Base-by-base conservation (phyloP, 75 land plant species). In the Ceratopteris richardii region DNA sequence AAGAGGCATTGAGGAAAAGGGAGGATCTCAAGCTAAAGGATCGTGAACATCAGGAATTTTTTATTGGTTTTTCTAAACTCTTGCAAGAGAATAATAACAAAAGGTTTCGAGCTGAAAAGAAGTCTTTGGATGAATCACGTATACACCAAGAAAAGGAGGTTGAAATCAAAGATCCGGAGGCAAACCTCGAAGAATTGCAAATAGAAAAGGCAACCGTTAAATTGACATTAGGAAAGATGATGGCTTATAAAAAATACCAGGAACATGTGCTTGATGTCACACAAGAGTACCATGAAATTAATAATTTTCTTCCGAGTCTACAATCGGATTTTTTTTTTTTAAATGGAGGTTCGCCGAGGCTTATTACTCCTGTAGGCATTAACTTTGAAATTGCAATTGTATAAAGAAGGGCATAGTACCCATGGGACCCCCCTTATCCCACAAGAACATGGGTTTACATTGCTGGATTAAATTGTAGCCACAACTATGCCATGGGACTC, bases 51-150 rank as follows among this genome's bases (percentile, higher is more conserved):
- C 76, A 73, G 42, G 76, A 73, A 12, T 73, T 70, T 17, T 44
- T 73, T 0, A 66, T 73, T 73, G 60, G 76, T 0, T 73, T 66
- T 28, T 73, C 76, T 22, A 73, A 56, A 43, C 66, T 73, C 40
- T 56, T 73, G 21, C 70, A 73, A 67, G 73, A 70, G 40, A 70
- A 64, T 28, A 57, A 57, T 29, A 31, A 55, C 4, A 70, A 70
- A 53, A 62, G 31, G 51, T 42, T 54, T 28, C 60, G 73, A 5
- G 73, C 73, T 0, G 73, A 70, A 39, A 70, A 70, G 29, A 70
- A 70, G 44, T 44, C 61, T 16, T n/a, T 10, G 16, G 73, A 70
- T 57, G 73, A 70, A 28, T 55, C 53, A 21, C 73, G 61, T 11
- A 44, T 70, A 29, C 67, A 58, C 1, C 24, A 26, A 30, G 73